Evolutionary conservation across 2,329 filamentous ascomycete genomes (phyloP).

Genomic region (Teratosphaeria pseudoeucalypti): DNA sequence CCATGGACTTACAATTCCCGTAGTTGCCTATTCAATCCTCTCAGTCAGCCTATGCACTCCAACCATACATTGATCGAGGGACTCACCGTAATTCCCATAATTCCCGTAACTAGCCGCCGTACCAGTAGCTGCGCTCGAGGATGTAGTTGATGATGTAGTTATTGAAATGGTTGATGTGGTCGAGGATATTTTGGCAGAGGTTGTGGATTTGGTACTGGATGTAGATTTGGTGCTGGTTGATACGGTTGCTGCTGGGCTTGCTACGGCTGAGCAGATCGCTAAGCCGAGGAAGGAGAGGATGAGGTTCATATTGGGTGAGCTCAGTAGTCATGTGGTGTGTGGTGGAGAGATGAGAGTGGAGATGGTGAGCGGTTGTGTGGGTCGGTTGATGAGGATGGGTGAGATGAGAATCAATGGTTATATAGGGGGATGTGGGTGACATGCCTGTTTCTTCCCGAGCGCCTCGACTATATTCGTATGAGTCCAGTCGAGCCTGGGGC

Average conservation of each 20-base stretch:
- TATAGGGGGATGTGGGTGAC: too few species aligned
- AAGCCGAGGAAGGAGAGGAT: neutral
- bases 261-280: neutral
- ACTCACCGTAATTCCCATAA: neutral
- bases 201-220: neutral
- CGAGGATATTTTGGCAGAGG: neutral
- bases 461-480: neutral
- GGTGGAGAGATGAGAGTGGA: neutral
- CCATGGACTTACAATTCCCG: neutral
- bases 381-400: neutral
- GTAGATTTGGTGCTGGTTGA: neutral
- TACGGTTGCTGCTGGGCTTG: neutral
- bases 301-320: neutral
- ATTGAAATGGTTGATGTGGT: neutral
- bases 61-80: neutral
- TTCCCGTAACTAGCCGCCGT: neutral
- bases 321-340: neutral
- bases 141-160: neutral
- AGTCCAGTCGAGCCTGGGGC: neutral
- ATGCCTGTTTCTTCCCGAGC: too few species aligned
- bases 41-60: neutral
- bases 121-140: neutral
- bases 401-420: too few species aligned
- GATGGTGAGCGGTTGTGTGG: neutral
- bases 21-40: neutral